These are phyloP conservation scores for Thozetella sp. DNA, from an alignment of 495 filamentous ascomycete genomes.

Conservation along the genomic window DNA sequence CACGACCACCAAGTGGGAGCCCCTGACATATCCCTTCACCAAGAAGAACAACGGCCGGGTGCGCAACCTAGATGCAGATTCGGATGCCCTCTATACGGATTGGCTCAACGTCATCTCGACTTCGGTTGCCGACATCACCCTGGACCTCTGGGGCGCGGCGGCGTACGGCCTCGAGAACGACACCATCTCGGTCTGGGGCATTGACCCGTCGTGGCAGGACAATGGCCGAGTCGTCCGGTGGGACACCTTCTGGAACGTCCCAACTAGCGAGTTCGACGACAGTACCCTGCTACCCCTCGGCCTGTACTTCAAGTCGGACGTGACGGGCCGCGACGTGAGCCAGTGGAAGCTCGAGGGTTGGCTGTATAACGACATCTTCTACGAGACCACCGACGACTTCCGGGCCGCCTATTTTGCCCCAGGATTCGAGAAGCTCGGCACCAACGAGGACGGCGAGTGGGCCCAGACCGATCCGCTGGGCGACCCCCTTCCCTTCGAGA, in stretches of 20 bases:
- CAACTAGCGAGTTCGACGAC: constrained; percentile 32
- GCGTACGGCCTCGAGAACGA: constrained; percentile 28
- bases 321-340: constrained; percentile 44
- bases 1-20: constrained; percentile 30
- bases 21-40: constrained; percentile 44
- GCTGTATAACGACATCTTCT: constrained; percentile 53
- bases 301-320: constrained; percentile 40
- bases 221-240: constrained; percentile 40
- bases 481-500: constrained; percentile 30
- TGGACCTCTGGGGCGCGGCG: constrained; percentile 31
- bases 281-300: constrained; percentile 41
- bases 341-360: constrained; percentile 49
- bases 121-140: constrained; percentile 23
- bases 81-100: constrained; percentile 13
- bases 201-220: constrained; percentile 41
- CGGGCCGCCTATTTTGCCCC: constrained; percentile 36
- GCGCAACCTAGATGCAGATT: constrained; percentile 40
- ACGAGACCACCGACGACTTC: constrained; percentile 44
- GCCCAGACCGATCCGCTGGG: constrained; percentile 33
- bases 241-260: constrained; percentile 38
- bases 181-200: constrained; percentile 38
- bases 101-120: constrained; percentile 30
- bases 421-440: constrained; percentile 40
- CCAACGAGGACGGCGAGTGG: constrained; percentile 49
- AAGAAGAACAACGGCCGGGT: constrained; percentile 33